Evolutionary conservation across 2,329 filamentous ascomycete species (phyloP), one percentile per base, ranked within the genome.

Genomic region (Gaeumannomyces sp.): DNA sequence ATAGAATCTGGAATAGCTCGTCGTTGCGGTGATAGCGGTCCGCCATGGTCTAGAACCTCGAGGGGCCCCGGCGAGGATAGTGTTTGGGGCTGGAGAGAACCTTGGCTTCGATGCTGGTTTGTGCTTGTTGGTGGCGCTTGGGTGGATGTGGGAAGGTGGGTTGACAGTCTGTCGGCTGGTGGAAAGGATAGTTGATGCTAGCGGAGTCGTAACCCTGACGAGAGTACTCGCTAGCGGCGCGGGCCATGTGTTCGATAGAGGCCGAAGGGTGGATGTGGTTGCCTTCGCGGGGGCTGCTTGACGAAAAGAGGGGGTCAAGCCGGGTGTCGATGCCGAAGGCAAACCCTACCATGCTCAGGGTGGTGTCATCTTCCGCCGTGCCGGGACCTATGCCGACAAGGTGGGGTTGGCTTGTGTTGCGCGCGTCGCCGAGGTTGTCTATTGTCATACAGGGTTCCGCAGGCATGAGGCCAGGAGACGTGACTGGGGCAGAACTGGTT

Each of bases 251-350:
- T 22, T 53, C 45, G 45, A 53, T 25, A 25, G 45, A 25, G 1
- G 45, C 45, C 25, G 45, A 53, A 53, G 45, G 19, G 8, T n/a
- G 45, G 22, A 53, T n/a, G 19, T 25, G n/a, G 45, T 14, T 53
- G 45, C 19, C n/a, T n/a, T 53, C 22, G 19, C n/a, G 22, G 22
- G 45, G 45, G 19, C 45, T 53, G 45, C 45, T 11, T n/a, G 45
- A 25, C 22, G 45, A 25, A 53, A 60, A 31, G 59, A 60, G 29
- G 29, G 59, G 59, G 29, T 16, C 29, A 3, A 28, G 29, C n/a
- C 45, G 68, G 64, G 76, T 71, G 35, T 73, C 73, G 67, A 78
- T 72, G 64, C 70, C 71, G 67, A 78, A 77, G 71, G 71, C 70
- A 69, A 77, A 76, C 66, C 76, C 72, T 66, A 70, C 68, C 60